Conservation (phyloP, 768 basidiomycete species). For the Suillus cothurnatus region DNA sequence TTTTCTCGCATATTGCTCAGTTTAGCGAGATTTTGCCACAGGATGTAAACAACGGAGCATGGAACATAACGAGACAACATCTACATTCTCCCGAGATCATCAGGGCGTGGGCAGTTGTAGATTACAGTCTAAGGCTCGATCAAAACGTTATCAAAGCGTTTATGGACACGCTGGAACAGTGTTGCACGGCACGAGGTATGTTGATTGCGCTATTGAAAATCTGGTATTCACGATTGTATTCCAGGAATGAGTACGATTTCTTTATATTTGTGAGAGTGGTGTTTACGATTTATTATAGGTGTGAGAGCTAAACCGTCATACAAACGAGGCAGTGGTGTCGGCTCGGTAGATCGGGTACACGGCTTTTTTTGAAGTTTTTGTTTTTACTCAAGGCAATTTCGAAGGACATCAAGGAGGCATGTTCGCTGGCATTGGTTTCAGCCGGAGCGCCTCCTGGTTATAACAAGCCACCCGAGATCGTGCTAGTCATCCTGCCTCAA, state of each 20-base stretch:
- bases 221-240: background rate
- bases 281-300: background rate
- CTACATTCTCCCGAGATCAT: slow-evolving; percentile 32
- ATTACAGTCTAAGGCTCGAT: slow-evolving; percentile 22
- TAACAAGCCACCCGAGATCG: slow-evolving; percentile 27
- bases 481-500: slow-evolving; percentile 56
- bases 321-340: slow-evolving; percentile 7
- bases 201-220: background rate
- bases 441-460: slow-evolving; percentile 1
- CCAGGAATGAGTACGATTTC: slow-evolving; percentile 28
- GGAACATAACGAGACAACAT: slow-evolving; percentile 38
- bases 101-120: slow-evolving; percentile 40
- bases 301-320: slow-evolving; percentile 10
- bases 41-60: slow-evolving; percentile 31
- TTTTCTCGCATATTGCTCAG: background rate
- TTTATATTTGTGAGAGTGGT: background rate
- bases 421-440: background rate
- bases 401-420: slow-evolving; percentile 19
- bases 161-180: slow-evolving; percentile 26
- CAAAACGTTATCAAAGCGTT: slow-evolving; percentile 19
- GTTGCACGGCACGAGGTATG: slow-evolving; percentile 35
- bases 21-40: slow-evolving; percentile 15
- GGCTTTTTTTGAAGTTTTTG: background rate
- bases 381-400: slow-evolving; percentile 14
- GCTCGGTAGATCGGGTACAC: background rate